These are phyloP conservation scores for Mycena albidolilacea DNA, from an alignment of 768 basidiomycete species.

Conservation along the genomic window DNA sequence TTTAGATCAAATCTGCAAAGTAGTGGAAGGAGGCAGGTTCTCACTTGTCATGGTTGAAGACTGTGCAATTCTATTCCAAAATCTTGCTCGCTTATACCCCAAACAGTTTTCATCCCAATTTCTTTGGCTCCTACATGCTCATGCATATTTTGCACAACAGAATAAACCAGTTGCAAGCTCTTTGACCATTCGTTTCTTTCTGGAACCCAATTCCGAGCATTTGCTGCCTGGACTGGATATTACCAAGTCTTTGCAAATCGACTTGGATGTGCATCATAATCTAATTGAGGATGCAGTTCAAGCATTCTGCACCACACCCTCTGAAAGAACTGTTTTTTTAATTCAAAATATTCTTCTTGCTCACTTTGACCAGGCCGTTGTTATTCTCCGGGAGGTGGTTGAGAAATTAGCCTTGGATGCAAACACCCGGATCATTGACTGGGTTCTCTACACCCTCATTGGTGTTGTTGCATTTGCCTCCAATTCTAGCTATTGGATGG, in stretches of 20 bases:
- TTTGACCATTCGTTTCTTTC: conserved; percentile 2
- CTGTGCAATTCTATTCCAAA: not conserved
- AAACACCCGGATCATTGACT: not conserved
- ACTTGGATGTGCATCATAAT: not conserved
- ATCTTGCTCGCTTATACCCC: not conserved
- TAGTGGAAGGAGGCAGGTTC: conserved; percentile 5
- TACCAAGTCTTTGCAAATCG: not conserved
- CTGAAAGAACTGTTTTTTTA: not conserved
- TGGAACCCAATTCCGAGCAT: not conserved
- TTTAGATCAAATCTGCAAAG: conserved; percentile 18
- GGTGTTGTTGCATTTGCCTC: not conserved
- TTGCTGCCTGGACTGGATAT: not conserved
- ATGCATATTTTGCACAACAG: not conserved
- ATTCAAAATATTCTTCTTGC: not conserved
- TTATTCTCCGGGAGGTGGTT: not conserved
- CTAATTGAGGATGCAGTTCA: not conserved
- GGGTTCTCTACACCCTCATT: not conserved
- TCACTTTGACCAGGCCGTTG: not conserved
- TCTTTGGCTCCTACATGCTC: conserved; percentile 19
- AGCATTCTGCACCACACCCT: not conserved
- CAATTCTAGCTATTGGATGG: not conserved
- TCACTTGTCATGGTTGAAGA: conserved; percentile 10
- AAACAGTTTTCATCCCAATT: not conserved
- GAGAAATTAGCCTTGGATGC: not conserved
- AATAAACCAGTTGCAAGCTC: not conserved